These are phyloP conservation scores for Metarhizium humberi DNA, from an alignment of 2,329 filamentous ascomycete genomes.

Conservation along the genomic window DNA sequence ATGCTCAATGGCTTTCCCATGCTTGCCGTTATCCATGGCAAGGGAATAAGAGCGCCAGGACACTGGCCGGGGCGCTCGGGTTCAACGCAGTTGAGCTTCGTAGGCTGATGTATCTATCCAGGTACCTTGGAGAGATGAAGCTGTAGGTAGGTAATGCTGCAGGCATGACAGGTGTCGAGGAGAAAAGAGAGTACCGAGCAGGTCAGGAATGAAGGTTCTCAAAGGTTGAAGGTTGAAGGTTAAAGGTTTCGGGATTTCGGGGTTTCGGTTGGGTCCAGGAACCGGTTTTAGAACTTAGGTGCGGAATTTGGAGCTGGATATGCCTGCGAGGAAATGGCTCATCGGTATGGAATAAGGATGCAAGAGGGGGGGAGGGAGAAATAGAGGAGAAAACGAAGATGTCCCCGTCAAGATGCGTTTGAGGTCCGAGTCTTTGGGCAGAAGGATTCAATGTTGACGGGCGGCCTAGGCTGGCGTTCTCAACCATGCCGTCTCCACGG, in stretches of 20 bases:
- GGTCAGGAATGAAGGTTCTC: background rate
- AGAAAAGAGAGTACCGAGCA: background rate
- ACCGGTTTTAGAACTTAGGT: background rate
- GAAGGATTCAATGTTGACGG: background rate
- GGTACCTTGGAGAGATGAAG: background rate
- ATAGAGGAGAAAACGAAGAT: background rate
- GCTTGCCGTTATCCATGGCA: constrained; percentile 32
- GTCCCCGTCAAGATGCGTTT: background rate
- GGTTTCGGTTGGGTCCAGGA: background rate
- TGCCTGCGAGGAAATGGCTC: no score
- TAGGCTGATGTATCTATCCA: background rate
- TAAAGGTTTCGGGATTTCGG: background rate
- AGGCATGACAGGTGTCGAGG: background rate
- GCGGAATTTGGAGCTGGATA: no score
- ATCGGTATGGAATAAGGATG: background rate
- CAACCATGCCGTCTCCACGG: background rate
- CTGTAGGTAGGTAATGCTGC: background rate
- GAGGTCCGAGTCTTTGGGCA: background rate
- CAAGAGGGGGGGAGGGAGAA: background rate
- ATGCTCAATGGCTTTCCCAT: constrained; percentile 27
- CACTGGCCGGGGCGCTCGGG: background rate
- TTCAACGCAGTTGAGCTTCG: background rate
- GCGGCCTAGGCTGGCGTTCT: background rate
- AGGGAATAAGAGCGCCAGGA: background rate
- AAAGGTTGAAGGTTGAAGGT: background rate